Evolutionary conservation across 306 rosid genomes (phyloP).

Genomic region (Hippophae tibetana): DNA sequence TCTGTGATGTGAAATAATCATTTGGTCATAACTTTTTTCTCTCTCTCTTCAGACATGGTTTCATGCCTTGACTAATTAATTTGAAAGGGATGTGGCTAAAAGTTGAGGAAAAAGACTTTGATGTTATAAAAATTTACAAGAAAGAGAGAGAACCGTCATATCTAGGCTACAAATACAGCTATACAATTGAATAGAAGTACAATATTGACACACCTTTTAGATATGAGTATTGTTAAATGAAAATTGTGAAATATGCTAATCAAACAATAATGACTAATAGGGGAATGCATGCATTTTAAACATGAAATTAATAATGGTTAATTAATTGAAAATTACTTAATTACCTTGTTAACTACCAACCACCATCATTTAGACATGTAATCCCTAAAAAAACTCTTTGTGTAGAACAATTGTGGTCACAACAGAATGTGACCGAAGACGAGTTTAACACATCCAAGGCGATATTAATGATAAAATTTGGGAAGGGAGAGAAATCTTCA

Average conservation of each 20-base stretch:
- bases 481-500: too few relatives aligned
- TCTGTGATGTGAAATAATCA: too few relatives aligned
- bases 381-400: conserved; percentile 34
- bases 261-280: neutral
- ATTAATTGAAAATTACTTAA: conserved; percentile 2
- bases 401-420: neutral
- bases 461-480: too few relatives aligned
- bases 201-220: neutral
- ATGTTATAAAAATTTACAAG: conserved; percentile 5
- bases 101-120: neutral
- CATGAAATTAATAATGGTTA: neutral
- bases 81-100: neutral
- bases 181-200: conserved; percentile 14
- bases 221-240: neutral
- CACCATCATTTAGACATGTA: conserved; percentile 41
- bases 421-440: too few relatives aligned
- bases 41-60: too few relatives aligned
- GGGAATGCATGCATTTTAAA: neutral
- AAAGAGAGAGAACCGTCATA: conserved; percentile 14
- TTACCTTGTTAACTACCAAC: conserved; percentile 18
- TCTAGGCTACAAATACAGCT: conserved; percentile 4
- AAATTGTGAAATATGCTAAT: too few relatives aligned
- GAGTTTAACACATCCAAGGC: too few relatives aligned
- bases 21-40: too few relatives aligned
- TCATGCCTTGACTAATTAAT: too few relatives aligned